A percentile compares a stretch with the other conserved stretches of the same genome.
phyloP scores from a whole-genome alignment of 768 basidiomycete genomes.

The Naganishia vaughanmartiniae region DNA sequence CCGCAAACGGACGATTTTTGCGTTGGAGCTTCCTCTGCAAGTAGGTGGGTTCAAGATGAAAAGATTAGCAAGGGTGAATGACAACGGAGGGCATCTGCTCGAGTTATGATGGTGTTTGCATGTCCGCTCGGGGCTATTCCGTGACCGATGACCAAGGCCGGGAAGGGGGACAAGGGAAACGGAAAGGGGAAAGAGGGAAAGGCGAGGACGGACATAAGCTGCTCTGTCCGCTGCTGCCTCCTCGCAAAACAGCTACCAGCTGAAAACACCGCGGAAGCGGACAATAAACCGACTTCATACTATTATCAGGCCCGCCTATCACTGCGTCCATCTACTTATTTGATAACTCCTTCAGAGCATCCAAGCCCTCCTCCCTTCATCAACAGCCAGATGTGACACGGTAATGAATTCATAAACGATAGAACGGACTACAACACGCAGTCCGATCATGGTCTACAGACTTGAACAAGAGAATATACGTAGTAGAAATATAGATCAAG shows the following conservation, averaged over 20 bases:
- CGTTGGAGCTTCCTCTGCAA: neutral
- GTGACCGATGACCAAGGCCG: neutral
- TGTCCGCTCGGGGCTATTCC: neutral
- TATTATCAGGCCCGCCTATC: too few relatives aligned
- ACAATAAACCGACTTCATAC: neutral
- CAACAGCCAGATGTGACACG: neutral
- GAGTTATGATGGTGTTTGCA: neutral
- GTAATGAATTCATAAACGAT: neutral
- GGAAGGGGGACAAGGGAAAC: neutral
- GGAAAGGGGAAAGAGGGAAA: neutral
- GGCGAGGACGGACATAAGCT: neutral
- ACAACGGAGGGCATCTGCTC: neutral
- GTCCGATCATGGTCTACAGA: neutral
- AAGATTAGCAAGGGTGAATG: neutral
- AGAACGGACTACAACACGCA: neutral
- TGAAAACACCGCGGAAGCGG: neutral
- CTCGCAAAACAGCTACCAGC: neutral
- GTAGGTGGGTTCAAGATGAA: neutral
- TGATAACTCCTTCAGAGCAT: too few relatives aligned
- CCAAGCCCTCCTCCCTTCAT: neutral
- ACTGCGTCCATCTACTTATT: too few relatives aligned
- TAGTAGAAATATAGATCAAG: conserved; percentile 18
- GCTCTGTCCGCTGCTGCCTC: neutral
- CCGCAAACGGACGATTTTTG: neutral
- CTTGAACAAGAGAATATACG: conserved; percentile 16